Evolutionary conservation across 2,329 filamentous ascomycete genomes (phyloP).

Genomic region (Ceratocystis destructans): DNA sequence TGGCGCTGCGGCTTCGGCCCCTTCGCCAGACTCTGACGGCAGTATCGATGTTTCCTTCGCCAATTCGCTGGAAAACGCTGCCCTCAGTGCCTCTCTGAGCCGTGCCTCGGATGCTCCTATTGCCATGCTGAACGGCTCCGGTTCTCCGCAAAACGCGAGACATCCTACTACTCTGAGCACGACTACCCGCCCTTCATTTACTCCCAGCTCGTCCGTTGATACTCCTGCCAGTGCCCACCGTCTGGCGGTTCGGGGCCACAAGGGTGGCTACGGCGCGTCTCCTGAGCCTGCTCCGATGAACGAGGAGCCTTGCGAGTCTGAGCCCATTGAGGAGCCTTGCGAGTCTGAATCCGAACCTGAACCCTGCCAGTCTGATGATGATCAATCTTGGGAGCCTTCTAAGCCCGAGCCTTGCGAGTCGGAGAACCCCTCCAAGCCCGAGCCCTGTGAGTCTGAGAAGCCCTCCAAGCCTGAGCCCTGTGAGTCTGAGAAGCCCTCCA

Average conservation of each 20-base stretch:
- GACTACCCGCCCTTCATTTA: constrained; percentile 9
- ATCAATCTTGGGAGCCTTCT: constrained; percentile 1
- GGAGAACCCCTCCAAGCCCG: neutral
- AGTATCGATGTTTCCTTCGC: constrained; percentile 9
- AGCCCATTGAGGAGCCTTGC: constrained; percentile 15
- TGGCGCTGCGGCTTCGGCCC: neutral
- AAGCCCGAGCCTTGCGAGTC: constrained; percentile 7
- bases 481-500: neutral
- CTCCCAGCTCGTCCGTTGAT: constrained; percentile 17
- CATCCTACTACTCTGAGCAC: constrained; percentile 10
- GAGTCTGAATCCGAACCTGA: constrained; percentile 13
- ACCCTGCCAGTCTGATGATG: constrained; percentile 12
- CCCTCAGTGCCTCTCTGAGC: constrained; percentile 18
- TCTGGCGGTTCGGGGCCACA: constrained; percentile 19
- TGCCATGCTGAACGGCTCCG: constrained; percentile 4
- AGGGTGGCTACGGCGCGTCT: constrained; percentile 19
- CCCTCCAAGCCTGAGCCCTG: constrained; percentile 8
- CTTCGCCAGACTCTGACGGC: neutral
- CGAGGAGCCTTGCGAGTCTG: constrained; percentile 17
- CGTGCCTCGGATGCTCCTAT: constrained; percentile 18
- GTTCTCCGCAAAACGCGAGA: neutral
- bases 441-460: constrained; percentile 6
- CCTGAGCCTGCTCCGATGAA: constrained; percentile 19
- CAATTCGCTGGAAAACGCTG: constrained; percentile 16
- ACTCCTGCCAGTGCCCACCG: constrained; percentile 19